Evolutionary conservation across 1,284 basidiomycete genomes (phyloP), one percentile per base, ranked within the genome.

Genomic region (Cryptococcus floricola): DNA sequence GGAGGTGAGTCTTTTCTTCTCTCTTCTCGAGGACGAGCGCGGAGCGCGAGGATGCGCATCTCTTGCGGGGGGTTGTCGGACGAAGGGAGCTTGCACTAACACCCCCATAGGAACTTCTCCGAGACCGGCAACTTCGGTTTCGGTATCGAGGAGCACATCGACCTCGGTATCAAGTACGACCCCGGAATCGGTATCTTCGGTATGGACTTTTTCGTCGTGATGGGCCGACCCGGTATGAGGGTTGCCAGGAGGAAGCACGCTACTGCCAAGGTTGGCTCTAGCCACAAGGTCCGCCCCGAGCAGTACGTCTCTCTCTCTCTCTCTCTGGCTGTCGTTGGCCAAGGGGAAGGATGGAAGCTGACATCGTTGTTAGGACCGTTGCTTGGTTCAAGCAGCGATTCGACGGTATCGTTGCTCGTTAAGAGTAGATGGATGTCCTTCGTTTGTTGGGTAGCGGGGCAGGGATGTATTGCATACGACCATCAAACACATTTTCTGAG

Each of bases 361-460:
- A 46, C 45, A 48, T 34, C n/a, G 10, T 19, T 28, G 42, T 12
- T 48, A 67, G 65, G 59, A 94, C 93, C 65, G 88, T 92, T 85
- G 81, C 87, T 62, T 97, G 94, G 94, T 98, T 94, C 91, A 97
- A 96, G 86, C 89, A 93, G 82, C 85, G 94, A 73, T 96, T 95
- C 83, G 92, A 96, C 77, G 92, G 91, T 82, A 93, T 95, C 79
- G 92, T 95, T 80, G 66, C 70, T 57, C 73, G 75, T 56, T 75
- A 74, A 57, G 38, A 23, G 34, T 44, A 44, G 42, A 25, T 18
- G 25, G 42, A 44, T 18, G 47, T 23, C 23, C 23, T 19, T 14
- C 18, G 18, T 27, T n/a, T 46, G 14, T 23, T 10, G 52, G 50
- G 34, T 47, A 53, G 44, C 19, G 45, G 27, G 27, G 27, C 23